Percentiles rank a stretch among this genome's conserved stretches.
Conservation (phyloP, 2,329 filamentous ascomycete species). For the Calonectria fujianensis region DNA sequence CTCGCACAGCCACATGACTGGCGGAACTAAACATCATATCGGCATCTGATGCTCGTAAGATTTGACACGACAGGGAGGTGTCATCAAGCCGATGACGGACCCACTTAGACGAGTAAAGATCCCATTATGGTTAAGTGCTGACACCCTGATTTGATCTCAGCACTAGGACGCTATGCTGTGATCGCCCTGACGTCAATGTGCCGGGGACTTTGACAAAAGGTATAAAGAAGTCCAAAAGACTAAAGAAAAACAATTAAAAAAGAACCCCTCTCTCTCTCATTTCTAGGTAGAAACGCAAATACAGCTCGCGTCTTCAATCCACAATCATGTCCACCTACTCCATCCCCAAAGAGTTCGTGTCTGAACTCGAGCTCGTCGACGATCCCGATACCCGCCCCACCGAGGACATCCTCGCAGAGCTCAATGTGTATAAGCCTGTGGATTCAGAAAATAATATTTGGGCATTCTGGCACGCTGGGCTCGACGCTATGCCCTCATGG, state of each 20-base stretch:
- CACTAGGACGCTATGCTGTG: slow-evolving; percentile 24
- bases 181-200: slow-evolving; percentile 23
- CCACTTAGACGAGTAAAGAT: slow-evolving; percentile 33
- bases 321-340: slow-evolving; percentile 30
- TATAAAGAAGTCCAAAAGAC: slow-evolving; percentile 15
- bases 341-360: slow-evolving; percentile 37
- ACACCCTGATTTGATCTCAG: slow-evolving; percentile 25
- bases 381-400: slow-evolving; percentile 55
- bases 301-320: slow-evolving; percentile 1
- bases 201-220: slow-evolving; percentile 10
- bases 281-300: slow-evolving; percentile 17
- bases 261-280: background rate
- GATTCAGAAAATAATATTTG: slow-evolving; percentile 65
- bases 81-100: slow-evolving; percentile 5
- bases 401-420: slow-evolving; percentile 56
- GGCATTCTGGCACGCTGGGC: slow-evolving; percentile 65
- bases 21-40: background rate
- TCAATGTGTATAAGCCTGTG: slow-evolving; percentile 56
- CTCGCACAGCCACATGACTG: background rate
- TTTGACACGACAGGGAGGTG: slow-evolving; percentile 18
- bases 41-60: slow-evolving; percentile 18
- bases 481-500: slow-evolving; percentile 60
- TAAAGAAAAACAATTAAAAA: too few relatives aligned
- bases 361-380: slow-evolving; percentile 40
- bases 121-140: slow-evolving; percentile 35